A percentile compares a stretch with the other conserved stretches of the same genome.
phyloP scores from a whole-genome alignment of 306 rosid species.

The Prunus campanulata region DNA sequence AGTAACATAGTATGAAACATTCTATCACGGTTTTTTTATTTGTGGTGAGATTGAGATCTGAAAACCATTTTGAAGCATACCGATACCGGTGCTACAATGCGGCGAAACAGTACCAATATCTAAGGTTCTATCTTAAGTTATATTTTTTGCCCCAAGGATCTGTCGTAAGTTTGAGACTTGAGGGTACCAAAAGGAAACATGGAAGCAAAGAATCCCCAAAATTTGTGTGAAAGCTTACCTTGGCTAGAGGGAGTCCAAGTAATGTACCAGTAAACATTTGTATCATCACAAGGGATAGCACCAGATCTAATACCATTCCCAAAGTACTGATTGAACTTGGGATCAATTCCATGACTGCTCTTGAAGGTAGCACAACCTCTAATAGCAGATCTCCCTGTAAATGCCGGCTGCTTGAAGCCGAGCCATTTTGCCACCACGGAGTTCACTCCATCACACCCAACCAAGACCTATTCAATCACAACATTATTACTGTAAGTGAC shows the following conservation, averaged over 20 bases:
- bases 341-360: slow-evolving; percentile 35
- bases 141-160: too few species aligned
- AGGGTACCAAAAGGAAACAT: background rate
- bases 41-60: background rate
- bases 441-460: slow-evolving; percentile 88
- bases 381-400: slow-evolving; percentile 45
- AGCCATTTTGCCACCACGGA: slow-evolving; percentile 71
- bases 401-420: slow-evolving; percentile 50
- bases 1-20: background rate
- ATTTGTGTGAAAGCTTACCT: slow-evolving; percentile 42
- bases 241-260: slow-evolving; percentile 50
- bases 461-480: slow-evolving; percentile 46
- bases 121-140: background rate
- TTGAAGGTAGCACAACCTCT: slow-evolving; percentile 45
- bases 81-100: too few species aligned
- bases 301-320: slow-evolving; percentile 63
- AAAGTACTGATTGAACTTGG: slow-evolving; percentile 31
- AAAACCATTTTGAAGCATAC: background rate
- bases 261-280: slow-evolving; percentile 52
- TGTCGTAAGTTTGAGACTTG: too few species aligned
- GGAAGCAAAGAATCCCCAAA: background rate
- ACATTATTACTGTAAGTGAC: background rate
- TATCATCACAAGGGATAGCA: slow-evolving; percentile 44
- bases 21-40: background rate
- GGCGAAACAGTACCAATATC: too few species aligned